These are phyloP conservation scores for Colletotrichum sp. DNA, from an alignment of 2,329 filamentous ascomycete species.

Conservation along the genomic window DNA sequence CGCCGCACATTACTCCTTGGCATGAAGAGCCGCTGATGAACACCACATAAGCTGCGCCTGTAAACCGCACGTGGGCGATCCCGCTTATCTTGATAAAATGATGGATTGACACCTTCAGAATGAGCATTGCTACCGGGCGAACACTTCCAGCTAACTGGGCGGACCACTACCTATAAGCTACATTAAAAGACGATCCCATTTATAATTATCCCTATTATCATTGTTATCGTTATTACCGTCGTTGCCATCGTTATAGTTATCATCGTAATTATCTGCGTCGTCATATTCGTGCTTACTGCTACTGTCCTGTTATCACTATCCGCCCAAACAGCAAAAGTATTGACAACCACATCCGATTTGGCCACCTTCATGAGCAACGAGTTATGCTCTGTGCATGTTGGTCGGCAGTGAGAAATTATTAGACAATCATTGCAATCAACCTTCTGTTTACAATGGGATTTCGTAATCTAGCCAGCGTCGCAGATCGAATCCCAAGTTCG, in stretches of 20 bases:
- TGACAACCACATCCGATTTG: fast-evolving
- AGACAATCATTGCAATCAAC: neutral
- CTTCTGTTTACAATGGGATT: neutral
- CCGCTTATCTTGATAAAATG: neutral
- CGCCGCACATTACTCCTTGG: neutral
- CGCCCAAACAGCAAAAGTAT: fast-evolving
- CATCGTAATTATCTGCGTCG: neutral
- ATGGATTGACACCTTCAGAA: fast-evolving
- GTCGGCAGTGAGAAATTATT: neutral
- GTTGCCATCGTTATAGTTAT: neutral
- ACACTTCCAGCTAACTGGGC: neutral
- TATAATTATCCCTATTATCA: neutral
- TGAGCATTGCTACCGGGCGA: fast-evolving
- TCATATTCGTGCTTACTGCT: neutral
- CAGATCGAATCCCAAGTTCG: neutral
- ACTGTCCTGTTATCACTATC: neutral
- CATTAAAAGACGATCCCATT: neutral
- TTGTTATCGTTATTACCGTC: fast-evolving
- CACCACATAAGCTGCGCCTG: neutral
- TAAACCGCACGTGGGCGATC: fast-evolving
- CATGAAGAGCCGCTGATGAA: neutral
- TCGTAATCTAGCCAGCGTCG: neutral
- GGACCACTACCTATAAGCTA: fast-evolving
- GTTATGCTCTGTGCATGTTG: neutral
- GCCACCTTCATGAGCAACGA: neutral